Base-by-base conservation (phyloP, 1,139 yeast species). In the Yamadazyma sp. region DNA sequence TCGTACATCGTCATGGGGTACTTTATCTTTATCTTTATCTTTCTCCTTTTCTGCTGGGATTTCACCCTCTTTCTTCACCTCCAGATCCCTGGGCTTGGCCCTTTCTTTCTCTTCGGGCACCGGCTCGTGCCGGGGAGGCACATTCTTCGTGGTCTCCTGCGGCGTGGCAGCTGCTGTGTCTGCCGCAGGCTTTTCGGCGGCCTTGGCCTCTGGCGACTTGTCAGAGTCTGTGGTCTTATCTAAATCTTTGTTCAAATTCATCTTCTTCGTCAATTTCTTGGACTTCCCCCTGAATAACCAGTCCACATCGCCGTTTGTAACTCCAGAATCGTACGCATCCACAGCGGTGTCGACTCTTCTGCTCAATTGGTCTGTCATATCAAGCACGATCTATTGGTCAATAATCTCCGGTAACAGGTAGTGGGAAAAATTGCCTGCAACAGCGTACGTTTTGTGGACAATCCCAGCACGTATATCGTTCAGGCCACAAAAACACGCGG, bases 251-350 rank as follows among this genome's bases (percentile, higher is more conserved):
- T 38, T 44, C 25, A 43, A 41, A 31, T 45, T 47, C 52, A 50
- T 47, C 28, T 49, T 48, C 51, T 75, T 77, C 36, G 74, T 66
- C 51, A 77, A 56, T 47, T 77, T 77, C 63, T 81, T 78, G 18
- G 79, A 76, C 52, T 77, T 79, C 18, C 83, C 87, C 45, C 88
- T 63, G 51, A 83, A 81, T 18, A 83, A 61, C 91, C 91, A 83
- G 51, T 83, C 89, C 10, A 83, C 87, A 53, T 83, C 89, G 30
- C 83, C 83, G 53, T 82, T 81, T 36, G 84, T 69, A 5, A 81
- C 87, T 3, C 87, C 87, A 3, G 75, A 62, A 18, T 64, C 69
- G 33, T 55, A 58, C 17, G 50, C 54, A 11, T 46, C 50, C 29
- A 26, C 16, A 14, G 37, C 17, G 15, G 14, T 23, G 12, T 37